Evolutionary conservation across 78 protist species (phyloP).

Genomic region (Isochrysis galbana): DNA sequence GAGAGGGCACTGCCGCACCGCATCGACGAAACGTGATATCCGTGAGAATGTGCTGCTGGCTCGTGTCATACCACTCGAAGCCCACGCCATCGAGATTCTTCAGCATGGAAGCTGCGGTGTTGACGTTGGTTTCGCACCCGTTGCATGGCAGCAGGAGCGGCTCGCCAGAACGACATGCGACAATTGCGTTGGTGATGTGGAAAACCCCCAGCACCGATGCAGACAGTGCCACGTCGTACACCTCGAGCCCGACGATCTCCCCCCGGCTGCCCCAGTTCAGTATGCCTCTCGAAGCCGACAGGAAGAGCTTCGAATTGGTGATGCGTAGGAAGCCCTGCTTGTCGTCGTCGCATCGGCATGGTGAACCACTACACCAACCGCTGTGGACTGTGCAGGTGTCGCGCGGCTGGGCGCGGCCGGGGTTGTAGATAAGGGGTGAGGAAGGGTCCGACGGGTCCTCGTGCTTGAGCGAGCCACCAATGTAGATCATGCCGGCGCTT

Average conservation of each 20-base stretch:
- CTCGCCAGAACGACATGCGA: background rate
- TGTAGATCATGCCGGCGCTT: slow-evolving; percentile 63
- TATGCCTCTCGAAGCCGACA: background rate
- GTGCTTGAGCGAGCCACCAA: slow-evolving; percentile 50
- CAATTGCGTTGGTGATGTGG: background rate
- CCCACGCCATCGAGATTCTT: background rate
- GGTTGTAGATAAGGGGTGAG: background rate
- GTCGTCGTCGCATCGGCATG: too few relatives aligned
- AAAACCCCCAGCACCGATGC: background rate
- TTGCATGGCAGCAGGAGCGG: background rate
- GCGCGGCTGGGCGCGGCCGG: slow-evolving; percentile 1
- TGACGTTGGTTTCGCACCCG: background rate
- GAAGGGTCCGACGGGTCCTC: background rate
- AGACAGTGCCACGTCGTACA: slow-evolving; percentile 15
- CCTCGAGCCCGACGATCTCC: background rate
- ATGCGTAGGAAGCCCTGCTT: background rate
- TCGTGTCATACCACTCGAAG: slow-evolving; percentile 1
- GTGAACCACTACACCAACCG: too few relatives aligned
- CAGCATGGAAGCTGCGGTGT: background rate
- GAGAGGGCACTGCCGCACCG: too few relatives aligned
- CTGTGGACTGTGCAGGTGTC: background rate
- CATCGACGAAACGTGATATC: background rate
- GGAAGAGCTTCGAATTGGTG: slow-evolving; percentile 5
- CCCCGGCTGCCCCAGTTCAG: slow-evolving; percentile 13
- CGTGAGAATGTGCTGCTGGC: slow-evolving; percentile 17